Conservation (phyloP, 768 basidiomycete genomes). For the Ramaria rubella region DNA sequence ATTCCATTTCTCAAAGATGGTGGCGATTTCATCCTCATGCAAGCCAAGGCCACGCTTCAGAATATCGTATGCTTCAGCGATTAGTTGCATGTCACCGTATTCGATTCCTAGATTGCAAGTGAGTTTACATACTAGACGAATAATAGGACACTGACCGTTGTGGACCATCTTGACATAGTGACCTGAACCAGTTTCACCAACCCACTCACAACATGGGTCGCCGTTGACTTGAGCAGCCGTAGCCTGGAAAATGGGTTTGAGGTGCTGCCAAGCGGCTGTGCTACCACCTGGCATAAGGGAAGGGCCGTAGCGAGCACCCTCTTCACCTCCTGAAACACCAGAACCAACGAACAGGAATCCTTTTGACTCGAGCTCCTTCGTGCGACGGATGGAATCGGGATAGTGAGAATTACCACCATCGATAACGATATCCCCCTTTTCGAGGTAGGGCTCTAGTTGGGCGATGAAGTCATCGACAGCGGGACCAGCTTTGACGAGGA, state of each 20-base stretch:
- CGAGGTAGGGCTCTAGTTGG: conserved; percentile 83
- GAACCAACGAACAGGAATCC: conserved; percentile 96
- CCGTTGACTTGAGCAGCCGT: conserved; percentile 92
- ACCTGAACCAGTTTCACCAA: conserved; percentile 89
- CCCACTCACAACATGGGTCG: conserved; percentile 99
- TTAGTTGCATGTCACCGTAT: conserved; percentile 99
- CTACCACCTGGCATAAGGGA: conserved; percentile 99
- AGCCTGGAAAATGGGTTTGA: conserved; percentile 99
- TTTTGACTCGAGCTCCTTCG: conserved; percentile 87
- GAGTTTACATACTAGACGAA: not conserved
- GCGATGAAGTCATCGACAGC: conserved; percentile 95
- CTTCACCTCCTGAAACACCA: conserved; percentile 98
- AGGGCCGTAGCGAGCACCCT: conserved; percentile 94
- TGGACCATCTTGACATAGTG: conserved; percentile 99
- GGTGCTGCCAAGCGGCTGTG: conserved; percentile 86
- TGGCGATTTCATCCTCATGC: conserved; percentile 81
- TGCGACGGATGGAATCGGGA: conserved; percentile 95
- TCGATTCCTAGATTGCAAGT: conserved; percentile 70
- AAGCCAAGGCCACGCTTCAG: conserved; percentile 93
- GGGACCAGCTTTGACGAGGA: conserved; percentile 95
- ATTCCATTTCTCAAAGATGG: conserved; percentile 94
- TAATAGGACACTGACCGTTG: conserved; percentile 52
- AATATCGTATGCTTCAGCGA: conserved; percentile 98
- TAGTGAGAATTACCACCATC: conserved; percentile 99
- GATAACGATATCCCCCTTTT: conserved; percentile 96